phyloP scores from a whole-genome alignment of 441 rosid species.

The Croton laevigatus region DNA sequence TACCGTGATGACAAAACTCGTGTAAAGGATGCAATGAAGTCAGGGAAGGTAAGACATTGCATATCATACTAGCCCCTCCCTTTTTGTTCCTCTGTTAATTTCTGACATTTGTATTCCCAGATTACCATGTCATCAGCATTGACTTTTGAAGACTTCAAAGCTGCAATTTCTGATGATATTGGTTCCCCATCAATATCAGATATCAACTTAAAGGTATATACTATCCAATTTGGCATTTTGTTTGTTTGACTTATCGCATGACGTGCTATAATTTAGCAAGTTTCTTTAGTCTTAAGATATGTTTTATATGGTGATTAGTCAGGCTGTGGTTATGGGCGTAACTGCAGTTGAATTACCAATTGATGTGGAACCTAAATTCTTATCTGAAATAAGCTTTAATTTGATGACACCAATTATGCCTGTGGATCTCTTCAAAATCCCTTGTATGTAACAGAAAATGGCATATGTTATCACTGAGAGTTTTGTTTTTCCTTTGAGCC shows the following conservation, averaged over 20 bases:
- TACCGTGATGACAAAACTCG: constrained; percentile 77
- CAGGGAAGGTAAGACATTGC: constrained; percentile 53
- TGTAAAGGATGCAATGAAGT: constrained; percentile 77
- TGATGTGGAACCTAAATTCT: background rate
- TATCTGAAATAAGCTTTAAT: background rate
- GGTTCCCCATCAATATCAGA: constrained; percentile 59
- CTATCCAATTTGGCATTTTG: background rate
- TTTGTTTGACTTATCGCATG: background rate
- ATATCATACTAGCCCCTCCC: background rate
- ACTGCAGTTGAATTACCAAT: background rate
- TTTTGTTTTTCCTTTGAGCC: background rate
- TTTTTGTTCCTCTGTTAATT: background rate
- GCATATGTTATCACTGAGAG: no score
- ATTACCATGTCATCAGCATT: constrained; percentile 53
- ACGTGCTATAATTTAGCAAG: background rate
- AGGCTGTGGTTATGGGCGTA: background rate
- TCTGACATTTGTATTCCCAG: constrained; percentile 38
- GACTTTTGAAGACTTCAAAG: constrained; percentile 79
- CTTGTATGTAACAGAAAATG: no score
- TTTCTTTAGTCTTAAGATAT: background rate
- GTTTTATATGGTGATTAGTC: background rate
- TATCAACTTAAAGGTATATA: constrained; percentile 64
- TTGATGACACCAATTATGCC: background rate
- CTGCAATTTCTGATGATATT: constrained; percentile 54
- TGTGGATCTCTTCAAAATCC: background rate